Percentiles rank a stretch among this genome's conserved stretches.
These are phyloP conservation scores for Rhizophagus prolifer DNA, from an alignment of 192 early-diverging fungal genomes.

Conservation along the genomic window DNA sequence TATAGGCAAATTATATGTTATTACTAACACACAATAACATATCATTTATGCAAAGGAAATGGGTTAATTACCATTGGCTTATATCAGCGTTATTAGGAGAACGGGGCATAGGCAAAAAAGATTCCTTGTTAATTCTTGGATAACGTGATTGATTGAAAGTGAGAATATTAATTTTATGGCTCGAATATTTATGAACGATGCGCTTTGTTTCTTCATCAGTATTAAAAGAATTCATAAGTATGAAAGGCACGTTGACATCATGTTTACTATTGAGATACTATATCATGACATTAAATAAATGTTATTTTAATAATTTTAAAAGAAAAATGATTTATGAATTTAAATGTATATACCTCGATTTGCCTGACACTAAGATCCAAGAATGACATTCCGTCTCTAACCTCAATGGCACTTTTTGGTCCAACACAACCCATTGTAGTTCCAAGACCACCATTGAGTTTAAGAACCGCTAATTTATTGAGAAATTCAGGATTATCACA, in stretches of 20 bases:
- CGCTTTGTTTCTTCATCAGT: constrained; percentile 96
- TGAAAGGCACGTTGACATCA: constrained; percentile 91
- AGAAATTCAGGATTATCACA: constrained; percentile 60
- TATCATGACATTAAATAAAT: background rate
- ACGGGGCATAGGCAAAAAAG: constrained; percentile 80
- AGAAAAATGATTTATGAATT: background rate
- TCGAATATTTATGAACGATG: constrained; percentile 97
- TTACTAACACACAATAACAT: too few relatives aligned
- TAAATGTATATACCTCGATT: constrained; percentile 71
- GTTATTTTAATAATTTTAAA: too few relatives aligned
- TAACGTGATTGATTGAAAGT: constrained; percentile 98
- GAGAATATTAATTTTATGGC: constrained; percentile 87
- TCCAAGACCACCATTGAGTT: constrained; percentile 98
- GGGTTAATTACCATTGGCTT: constrained; percentile 59
- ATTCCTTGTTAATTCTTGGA: constrained; percentile 92
- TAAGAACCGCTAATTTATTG: constrained; percentile 94
- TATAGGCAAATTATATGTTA: background rate
- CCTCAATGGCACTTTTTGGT: constrained; percentile 98
- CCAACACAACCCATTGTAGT: constrained; percentile 99
- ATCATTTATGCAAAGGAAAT: background rate
- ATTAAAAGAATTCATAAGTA: constrained; percentile 99
- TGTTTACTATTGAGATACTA: constrained; percentile 88
- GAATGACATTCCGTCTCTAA: constrained; percentile 97
- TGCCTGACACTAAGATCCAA: constrained; percentile 97
- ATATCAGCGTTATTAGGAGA: constrained; percentile 62